Base-by-base conservation (phyloP, 2,329 filamentous ascomycete species). In the Alternaria sp. region DNA sequence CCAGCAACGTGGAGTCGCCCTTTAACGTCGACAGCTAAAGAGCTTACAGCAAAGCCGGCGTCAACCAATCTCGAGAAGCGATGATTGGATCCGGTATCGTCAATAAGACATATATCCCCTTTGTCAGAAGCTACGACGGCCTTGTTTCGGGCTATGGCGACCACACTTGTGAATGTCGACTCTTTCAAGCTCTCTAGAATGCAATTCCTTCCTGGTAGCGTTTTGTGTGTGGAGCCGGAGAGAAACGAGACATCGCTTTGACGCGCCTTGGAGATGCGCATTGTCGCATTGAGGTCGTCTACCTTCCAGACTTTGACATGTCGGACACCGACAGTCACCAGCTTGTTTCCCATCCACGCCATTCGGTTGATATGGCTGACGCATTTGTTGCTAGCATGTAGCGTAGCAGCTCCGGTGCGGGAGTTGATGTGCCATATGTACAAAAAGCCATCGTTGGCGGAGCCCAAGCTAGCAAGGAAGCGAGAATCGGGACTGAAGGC, bases 301-400 rank as follows among this genome's bases (percentile, higher is more conserved):
- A 95, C 85, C 68, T 90, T 90, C 95, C 95, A 99, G 52, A 96
- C 87, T 79, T 97, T 98, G 77, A 97, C 88, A 80, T 97, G 94
- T 27, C 95, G 89, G 53, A 95, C 91, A 14, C 95, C 95, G 25
- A 95, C 87, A 22, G 94, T 97, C 60, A 99, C 84, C 54, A 99
- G 85, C 67, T 81, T 91, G 68, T 85, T 90, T 11, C 94, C 94
- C 79, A 97, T 88, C 94, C 95, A 99, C 41, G 91, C 86, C 87
- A 99, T 97, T 54, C 90, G 89, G 65, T 90, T 90, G 70, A 98
- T 87, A 63, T 89, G 89, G 18, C 92, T 93, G 7, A 94, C 98
- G 80, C 95, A 98, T 76, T 95, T 92, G 79, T 98, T 98, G 84
- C 86, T 97, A 76, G 85, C 94, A 86, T 89, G 85, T 34, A 98